Evolutionary conservation across 306 rosid species (phyloP), one percentile per base, ranked within the genome.

Genomic region (Canavalia ensiformis): DNA sequence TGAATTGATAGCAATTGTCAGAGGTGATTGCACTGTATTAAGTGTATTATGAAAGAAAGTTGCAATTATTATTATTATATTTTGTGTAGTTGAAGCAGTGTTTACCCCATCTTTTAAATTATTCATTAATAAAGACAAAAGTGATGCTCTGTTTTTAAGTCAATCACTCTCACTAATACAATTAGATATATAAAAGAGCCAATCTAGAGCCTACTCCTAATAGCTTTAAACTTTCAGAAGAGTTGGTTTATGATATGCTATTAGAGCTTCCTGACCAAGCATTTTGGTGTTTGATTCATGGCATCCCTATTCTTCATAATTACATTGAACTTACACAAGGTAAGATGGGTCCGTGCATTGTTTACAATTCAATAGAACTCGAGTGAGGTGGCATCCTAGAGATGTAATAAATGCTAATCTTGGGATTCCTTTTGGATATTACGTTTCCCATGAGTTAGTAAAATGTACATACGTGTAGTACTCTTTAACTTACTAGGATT

Each of bases 371-470:
- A 18, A 18, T 18, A 18, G 25, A 18, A 18, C 25, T 18, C 25
- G 55, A 8, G 5, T 46, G 56, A 68, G 41, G 2, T 25, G 25
- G 6, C 39, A 28, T 25, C 5, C 28, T 44, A 67, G 18, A 42
- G 54, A 44, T 57, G 3, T 42, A 25, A 66, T 7, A 42, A 28
- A 39, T 18, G 28, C 54, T 44, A 42, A 44, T 42, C 54, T 67
- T 44, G 45, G 42, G 25, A 56, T 74, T 56, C 41, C 30, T 55
- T 57, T 28, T n/a, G 56, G 78, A 74, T 76, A 63, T 30, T 77
- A 25, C 42, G 37, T 25, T 42, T 29, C 67, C 12, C 1, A 6
- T 56, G 44, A 39, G n/a, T 35, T 34, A 35, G 4, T 42, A 42
- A 44, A 56, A 18, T 54, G 52, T 73, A 28, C 18, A 18, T 72